Evolutionary conservation across 139 green algal genomes (phyloP), one percentile per base, ranked within the genome.

Genomic region (Chlamydomonas incerta): DNA sequence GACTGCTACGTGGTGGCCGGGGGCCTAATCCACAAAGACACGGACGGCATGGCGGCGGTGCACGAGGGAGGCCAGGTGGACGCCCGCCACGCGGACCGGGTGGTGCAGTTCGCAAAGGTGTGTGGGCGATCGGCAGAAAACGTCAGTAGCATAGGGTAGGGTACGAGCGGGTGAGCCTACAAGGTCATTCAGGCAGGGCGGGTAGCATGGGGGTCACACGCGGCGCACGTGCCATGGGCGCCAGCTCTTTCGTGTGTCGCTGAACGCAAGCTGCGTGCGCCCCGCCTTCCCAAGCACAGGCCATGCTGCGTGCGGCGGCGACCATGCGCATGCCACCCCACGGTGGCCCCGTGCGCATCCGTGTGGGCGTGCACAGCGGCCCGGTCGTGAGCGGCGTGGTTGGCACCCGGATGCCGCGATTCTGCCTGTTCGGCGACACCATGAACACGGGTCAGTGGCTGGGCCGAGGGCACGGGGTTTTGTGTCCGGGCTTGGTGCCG

Each of bases 361-460:
- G 83, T 4, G 60, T 88, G 13, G 83, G 83, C 31, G 58, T 88
- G n/a, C 83, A 88, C 63, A 73, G 28, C 34, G 72, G 82, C 23
- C 72, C 82, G 14, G 77, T 80, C 41, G 67, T 83, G 35, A 79
- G 62, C 33, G 83, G 83, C 46, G 72, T 88, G 0, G 74, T 88
- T 52, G 83, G 83, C 63, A 76, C 73, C 26, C 60, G 60, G 35
- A 72, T 88, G 72, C 83, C 83, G 10, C 77, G 77, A 23, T 88
- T 88, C 83, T 81, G 72, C 41, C 72, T 82, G n/a, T 87, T 74
- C 21, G 72, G 82, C 26, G 72, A 82, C 62, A 81, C 82, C 63
- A 80, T 88, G 29, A 88, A 88, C 73, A 88, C 83, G 57, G 41
- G 41, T 50, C 6, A 8, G 41, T 50, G 41, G 41, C 5, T 50